Base-by-base conservation (phyloP, 139 green algal genomes). In the Desmodesmus armatus region DNA sequence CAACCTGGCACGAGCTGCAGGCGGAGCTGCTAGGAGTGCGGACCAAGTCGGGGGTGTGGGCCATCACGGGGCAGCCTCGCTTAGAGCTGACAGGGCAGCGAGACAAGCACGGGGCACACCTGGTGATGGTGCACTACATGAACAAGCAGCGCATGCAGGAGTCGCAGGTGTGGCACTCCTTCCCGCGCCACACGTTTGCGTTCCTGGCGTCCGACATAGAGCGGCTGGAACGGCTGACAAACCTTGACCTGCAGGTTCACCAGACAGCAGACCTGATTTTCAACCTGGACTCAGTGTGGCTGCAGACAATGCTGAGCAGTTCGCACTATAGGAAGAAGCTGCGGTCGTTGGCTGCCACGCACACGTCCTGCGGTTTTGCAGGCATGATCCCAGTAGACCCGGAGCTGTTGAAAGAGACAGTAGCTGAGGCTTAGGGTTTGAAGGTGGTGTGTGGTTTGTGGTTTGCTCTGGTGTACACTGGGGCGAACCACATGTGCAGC, bases 381-480 rank as follows among this genome's bases (percentile, higher is more conserved):
- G 76, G 76, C n/a, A 82, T 82, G 76, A 73, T 82, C 55, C 76
- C 76, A 27, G 7, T 63, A n/a, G n/a, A n/a, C 51, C 13, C 51
- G 17, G 51, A 62, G 51, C 13, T 17, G 51, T 13, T 62, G 51
- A 13, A 62, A 13, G 17, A 62, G 51, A n/a, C n/a, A n/a, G n/a
- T n/a, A n/a, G n/a, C n/a, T n/a, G n/a, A n/a, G n/a, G n/a, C n/a
- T n/a, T n/a, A n/a, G n/a, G n/a, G n/a, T n/a, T n/a, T n/a, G n/a
- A n/a, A n/a, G n/a, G n/a, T n/a, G n/a, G n/a, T n/a, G n/a, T n/a
- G n/a, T n/a, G n/a, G n/a, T n/a, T n/a, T n/a, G n/a, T n/a, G n/a
- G n/a, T n/a, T n/a, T n/a, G n/a, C n/a, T n/a, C n/a, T n/a, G n/a
- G n/a, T n/a, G n/a, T n/a, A n/a, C n/a, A n/a, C n/a, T n/a, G n/a